Evolutionary conservation across 1,139 yeast species (phyloP).

Genomic region (Zygoascus hellenicus): DNA sequence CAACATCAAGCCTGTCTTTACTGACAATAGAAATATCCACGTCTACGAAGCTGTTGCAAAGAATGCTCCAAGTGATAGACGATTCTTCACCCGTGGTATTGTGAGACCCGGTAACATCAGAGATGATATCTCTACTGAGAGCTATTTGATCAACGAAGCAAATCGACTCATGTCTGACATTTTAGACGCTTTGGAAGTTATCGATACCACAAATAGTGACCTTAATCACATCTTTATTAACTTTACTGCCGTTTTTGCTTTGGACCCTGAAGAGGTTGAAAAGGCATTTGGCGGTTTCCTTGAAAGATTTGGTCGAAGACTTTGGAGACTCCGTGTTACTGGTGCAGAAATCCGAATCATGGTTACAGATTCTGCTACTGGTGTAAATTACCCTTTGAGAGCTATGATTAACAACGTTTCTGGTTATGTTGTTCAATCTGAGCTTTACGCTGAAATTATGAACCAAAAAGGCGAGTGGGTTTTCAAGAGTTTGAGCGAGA

Average conservation of each 20-base stretch:
- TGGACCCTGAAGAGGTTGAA: constrained; percentile 92
- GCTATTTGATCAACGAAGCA: constrained; percentile 92
- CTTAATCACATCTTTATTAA: constrained; percentile 94
- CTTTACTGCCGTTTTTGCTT: constrained; percentile 90
- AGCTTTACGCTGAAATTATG: constrained; percentile 88
- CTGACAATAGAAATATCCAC: constrained; percentile 95
- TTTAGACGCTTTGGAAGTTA: constrained; percentile 87
- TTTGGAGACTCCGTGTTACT: constrained; percentile 94
- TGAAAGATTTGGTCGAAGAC: constrained; percentile 94
- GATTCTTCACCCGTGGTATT: constrained; percentile 95
- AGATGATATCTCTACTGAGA: constrained; percentile 88
- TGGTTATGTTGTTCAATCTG: constrained; percentile 95
- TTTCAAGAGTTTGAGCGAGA: constrained; percentile 79
- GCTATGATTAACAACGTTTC: constrained; percentile 94
- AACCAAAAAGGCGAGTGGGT: constrained; percentile 93
- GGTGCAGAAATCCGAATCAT: constrained; percentile 96
- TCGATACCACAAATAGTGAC: constrained; percentile 92
- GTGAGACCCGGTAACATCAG: constrained; percentile 93
- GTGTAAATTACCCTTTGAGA: constrained; percentile 89
- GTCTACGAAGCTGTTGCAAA: constrained; percentile 96
- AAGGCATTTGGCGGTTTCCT: constrained; percentile 96
- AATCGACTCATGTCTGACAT: constrained; percentile 94
- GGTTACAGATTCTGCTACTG: constrained; percentile 83
- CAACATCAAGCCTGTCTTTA: constrained; percentile 88
- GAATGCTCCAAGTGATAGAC: constrained; percentile 86